Evolutionary conservation across 2,329 filamentous ascomycete species (phyloP), one percentile per base, ranked within the genome.

Genomic region (Aspergillus sclerotialis): DNA sequence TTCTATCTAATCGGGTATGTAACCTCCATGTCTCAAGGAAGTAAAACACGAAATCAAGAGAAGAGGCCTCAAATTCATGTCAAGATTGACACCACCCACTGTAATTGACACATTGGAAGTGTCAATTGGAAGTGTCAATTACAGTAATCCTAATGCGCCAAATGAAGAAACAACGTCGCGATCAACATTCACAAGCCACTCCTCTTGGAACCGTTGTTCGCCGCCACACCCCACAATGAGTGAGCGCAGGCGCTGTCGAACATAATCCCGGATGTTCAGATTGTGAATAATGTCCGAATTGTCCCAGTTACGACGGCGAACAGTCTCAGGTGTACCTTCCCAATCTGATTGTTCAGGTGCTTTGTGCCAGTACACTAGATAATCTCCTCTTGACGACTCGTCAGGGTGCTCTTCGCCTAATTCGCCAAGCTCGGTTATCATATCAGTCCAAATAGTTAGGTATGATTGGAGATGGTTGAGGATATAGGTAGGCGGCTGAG

Each of bases 381-480:
- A 66, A 37, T 68, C 65, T 25, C 63, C 57, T 12, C 39, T 33
- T 9, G 44, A 45, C 2, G 48, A 46, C 24, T 52, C 51, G 33
- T 55, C 51, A 16, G 54, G 52, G 21, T 67, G 64, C 4, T 57
- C 50, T 13, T 51, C 50, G 2, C 57, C 48, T 10, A 62, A 64
- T 28, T 69, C 63, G 9, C 62, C 55, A 2, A 70, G 49, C 33
- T 69, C 67, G 14, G 58, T 61, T 25, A 66, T 51, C 14, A 68
- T 55, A 38, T 68, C 63, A 3, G 66, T 69, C 66, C 66, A 70
- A 17, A 67, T 50, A 4, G 53, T 66, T 9, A 71, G 52, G 30
- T 69, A 63, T 4, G 62, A 64, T 42, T 71, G 67, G 15, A 71
- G 46, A 19, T 65, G 54, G 14, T 59, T 60, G 28, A 68, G 55